phyloP scores from a whole-genome alignment of 768 basidiomycete genomes.

The Mycena sanguinolenta region DNA sequence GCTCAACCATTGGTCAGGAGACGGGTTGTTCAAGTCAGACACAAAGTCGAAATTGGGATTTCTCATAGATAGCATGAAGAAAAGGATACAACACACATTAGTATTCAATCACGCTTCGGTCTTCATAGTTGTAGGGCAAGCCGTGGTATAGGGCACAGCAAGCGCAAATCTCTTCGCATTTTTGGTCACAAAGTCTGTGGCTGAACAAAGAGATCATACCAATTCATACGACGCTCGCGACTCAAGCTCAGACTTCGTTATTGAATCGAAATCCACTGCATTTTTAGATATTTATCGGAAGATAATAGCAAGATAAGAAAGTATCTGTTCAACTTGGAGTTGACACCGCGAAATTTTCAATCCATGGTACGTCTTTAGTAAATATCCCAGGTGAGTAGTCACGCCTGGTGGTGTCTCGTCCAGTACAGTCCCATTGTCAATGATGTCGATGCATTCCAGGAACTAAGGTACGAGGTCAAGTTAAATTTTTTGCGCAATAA shows the following conservation, averaged over 20 bases:
- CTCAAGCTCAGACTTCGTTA: constrained; percentile 1
- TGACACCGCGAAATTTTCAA: too few species aligned
- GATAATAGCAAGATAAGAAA: too few species aligned
- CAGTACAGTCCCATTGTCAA: too few species aligned
- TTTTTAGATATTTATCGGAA: too few species aligned
- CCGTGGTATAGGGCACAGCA: background rate
- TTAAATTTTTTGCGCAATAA: too few species aligned
- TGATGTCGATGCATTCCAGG: too few species aligned
- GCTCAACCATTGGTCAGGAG: background rate
- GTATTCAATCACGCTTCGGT: background rate
- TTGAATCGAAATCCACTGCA: background rate
- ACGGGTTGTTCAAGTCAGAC: background rate
- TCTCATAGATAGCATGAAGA: background rate
- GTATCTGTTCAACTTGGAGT: too few species aligned
- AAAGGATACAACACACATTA: background rate
- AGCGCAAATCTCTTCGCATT: background rate
- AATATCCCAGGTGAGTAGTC: too few species aligned
- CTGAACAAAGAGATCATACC: background rate
- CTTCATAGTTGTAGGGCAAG: background rate
- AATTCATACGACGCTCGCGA: background rate
- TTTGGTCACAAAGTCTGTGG: background rate
- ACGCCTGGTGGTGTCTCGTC: too few species aligned
- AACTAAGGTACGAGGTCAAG: too few species aligned
- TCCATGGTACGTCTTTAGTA: too few species aligned
- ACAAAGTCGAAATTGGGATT: background rate